Base-by-base conservation (phyloP, 768 basidiomycete genomes). In the Lentinus brumalis region DNA sequence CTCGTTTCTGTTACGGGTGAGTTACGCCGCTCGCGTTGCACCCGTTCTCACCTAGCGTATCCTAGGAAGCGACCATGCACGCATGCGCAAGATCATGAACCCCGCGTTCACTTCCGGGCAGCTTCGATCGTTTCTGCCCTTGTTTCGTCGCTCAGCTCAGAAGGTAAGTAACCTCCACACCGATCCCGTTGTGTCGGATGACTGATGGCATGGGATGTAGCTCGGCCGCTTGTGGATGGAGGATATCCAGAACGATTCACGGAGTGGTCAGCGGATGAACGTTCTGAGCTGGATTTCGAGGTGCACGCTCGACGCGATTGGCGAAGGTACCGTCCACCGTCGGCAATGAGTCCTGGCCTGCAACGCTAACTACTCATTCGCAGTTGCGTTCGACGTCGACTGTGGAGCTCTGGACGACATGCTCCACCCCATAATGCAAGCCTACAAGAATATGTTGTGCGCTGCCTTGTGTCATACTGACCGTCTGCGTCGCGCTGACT, bases 301-400 rank as follows among this genome's bases (percentile, higher is more conserved):
- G 1, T 63, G 64, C 47, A 70, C 69, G 14, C 56, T 70, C 14
- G 69, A 70, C 41, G 64, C 69, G 21, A 70, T 72, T 18, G 68
- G 68, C 12, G 66, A 69, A 50, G 66, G 68, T 69, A 29, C 44
- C 45, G n/a, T 15, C 21, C n/a, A 31, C 21, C 2, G 4, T n/a
- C n/a, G n/a, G n/a, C n/a, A n/a, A n/a, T n/a, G n/a, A n/a, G n/a
- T n/a, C n/a, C n/a, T n/a, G n/a, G n/a, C n/a, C n/a, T n/a, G n/a
- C n/a, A n/a, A n/a, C n/a, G n/a, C n/a, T n/a, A n/a, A n/a, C n/a
- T n/a, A n/a, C n/a, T n/a, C n/a, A n/a, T n/a, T n/a, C n/a, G 44
- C 45, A 69, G 68, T 70, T 26, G 69, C 65, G 9, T 70, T 70
- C 39, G 68, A 67, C 44, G 57, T 64, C 12, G 60, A 70, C 8